Conservation (phyloP, 176 grass and related monocot species). For the Juncus effusus region DNA sequence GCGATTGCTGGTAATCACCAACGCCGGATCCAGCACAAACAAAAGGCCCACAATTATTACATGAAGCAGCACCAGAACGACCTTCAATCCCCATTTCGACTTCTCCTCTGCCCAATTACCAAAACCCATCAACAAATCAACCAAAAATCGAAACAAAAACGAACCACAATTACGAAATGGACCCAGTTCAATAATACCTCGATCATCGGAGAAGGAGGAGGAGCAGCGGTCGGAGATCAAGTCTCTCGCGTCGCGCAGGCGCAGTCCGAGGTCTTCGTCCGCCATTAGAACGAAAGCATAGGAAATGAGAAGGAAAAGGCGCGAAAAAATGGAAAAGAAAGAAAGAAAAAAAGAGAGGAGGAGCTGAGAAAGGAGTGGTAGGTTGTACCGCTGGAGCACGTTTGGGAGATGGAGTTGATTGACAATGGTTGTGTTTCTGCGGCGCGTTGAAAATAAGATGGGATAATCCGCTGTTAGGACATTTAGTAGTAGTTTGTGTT, state of each 20-base stretch:
- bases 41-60: conserved; percentile 58
- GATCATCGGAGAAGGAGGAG: conserved; percentile 39
- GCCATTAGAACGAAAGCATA: conserved; percentile 8
- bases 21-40: conserved; percentile 60
- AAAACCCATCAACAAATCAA: conserved; percentile 19
- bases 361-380: neutral
- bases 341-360: neutral
- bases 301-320: neutral
- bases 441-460: neutral
- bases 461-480: neutral
- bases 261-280: neutral
- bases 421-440: neutral
- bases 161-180: conserved; percentile 12
- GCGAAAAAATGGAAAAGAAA: neutral
- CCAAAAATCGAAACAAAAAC: neutral
- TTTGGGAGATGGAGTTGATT: neutral
- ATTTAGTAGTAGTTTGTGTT: too few relatives aligned
- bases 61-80: conserved; percentile 74
- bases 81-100: conserved; percentile 51
- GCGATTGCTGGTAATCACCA: conserved; percentile 47
- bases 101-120: conserved; percentile 53
- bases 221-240: conserved; percentile 37
- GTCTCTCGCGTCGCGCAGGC: conserved; percentile 26
- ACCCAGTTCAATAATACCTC: conserved; percentile 30
- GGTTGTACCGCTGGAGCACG: neutral